Base-by-base conservation (phyloP, 2,329 filamentous ascomycete genomes). In the Cladophialophora immunda region DNA sequence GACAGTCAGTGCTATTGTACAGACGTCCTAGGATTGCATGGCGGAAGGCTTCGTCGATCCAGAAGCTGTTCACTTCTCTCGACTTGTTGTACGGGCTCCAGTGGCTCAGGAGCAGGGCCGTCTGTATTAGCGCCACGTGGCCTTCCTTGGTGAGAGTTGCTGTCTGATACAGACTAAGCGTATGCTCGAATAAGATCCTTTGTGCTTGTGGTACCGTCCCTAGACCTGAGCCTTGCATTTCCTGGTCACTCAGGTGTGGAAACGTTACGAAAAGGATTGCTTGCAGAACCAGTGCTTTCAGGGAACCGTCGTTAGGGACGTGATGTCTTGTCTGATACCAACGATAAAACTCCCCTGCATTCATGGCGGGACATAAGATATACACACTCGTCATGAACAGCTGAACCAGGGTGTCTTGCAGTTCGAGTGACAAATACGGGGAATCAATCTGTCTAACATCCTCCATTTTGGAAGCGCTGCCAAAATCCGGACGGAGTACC, bases 41-140 rank as follows among this genome's bases (percentile, higher is more conserved):
- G 2, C 38, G 56, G 34, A 41, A 41, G 4, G 56, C 56, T 30
- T 58, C 56, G 19, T 58, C 34, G n/a, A 30, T n/a, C 56, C 56
- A 58, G 56, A 58, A 58, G 56, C 34, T 58, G 32, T 58, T 58
- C 2, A 58, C 56, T 13, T 58, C 56, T 13, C 32, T 41, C 1
- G 56, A 41, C 9, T 29, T 41, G 32, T 58, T 30, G 34, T 58
- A 58, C 34, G 56, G 56, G 15, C 56, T 58, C 56, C 56, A 58
- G 34, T 41, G 34, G 34, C 34, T 58, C 32, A 58, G 13, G 17
- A 58, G 56, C 15, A 58, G 19, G 19, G 56, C 56, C 9, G 56
- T 58, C n/a, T 58, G 56, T 29, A n/a, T 30, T 8, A 58, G 56
- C 8, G 56, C 32, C 56, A 22, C n/a, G 32, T 38, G 32, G 38